Evolutionary conservation across 1,284 basidiomycete genomes (phyloP).

Genomic region (Heterobasidion irregulare): DNA sequence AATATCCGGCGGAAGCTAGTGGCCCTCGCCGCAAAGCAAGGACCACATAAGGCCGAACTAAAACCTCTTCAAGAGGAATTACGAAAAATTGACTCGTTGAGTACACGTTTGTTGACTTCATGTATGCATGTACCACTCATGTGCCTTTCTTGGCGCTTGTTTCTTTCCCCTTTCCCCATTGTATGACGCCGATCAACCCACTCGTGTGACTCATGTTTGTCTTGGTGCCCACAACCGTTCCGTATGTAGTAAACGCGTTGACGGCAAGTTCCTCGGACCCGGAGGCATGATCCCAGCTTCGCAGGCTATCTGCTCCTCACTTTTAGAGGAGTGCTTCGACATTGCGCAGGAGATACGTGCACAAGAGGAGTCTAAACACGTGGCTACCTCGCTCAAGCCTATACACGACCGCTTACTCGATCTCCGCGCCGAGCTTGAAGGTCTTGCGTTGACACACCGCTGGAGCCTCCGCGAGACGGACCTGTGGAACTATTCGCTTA

Average conservation of each 20-base stretch:
- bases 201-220: background rate
- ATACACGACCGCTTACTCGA: slow-evolving; percentile 91
- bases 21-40: slow-evolving; percentile 81
- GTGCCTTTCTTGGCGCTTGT: slow-evolving; percentile 11
- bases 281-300: slow-evolving; percentile 88
- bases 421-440: slow-evolving; percentile 83
- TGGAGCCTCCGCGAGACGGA: slow-evolving; percentile 98
- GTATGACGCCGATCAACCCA: background rate
- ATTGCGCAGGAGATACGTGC: slow-evolving; percentile 95
- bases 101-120: slow-evolving; percentile 30
- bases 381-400: slow-evolving; percentile 82
- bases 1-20: slow-evolving; percentile 85
- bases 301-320: slow-evolving; percentile 82
- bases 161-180: slow-evolving; percentile 5
- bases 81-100: slow-evolving; percentile 90
- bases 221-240: too few species aligned
- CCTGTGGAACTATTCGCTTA: slow-evolving; percentile 89
- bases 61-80: slow-evolving; percentile 91
- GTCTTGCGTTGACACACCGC: slow-evolving; percentile 88
- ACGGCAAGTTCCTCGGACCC: slow-evolving; percentile 93
- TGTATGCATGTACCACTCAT: slow-evolving; percentile 21
- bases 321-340: slow-evolving; percentile 96
- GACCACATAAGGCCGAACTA: slow-evolving; percentile 79
- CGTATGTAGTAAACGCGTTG: slow-evolving; percentile 73
- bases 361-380: slow-evolving; percentile 87